These are phyloP conservation scores for Nymphaea thermarum DNA, from an alignment of 164 flowering plant species.

Conservation along the genomic window DNA sequence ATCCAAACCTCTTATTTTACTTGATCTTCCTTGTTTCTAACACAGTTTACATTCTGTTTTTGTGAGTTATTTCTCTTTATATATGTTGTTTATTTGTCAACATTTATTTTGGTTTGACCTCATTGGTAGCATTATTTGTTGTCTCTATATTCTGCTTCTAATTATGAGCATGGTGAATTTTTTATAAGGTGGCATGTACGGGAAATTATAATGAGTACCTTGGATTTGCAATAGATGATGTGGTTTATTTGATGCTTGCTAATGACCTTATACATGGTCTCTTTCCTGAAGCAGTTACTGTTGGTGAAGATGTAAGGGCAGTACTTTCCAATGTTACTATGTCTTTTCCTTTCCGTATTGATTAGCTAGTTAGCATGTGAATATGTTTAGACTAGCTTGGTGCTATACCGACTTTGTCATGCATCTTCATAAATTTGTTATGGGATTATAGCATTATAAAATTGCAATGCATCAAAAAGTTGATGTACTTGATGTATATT, in stretches of 20 bases:
- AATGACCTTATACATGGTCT: slow-evolving; percentile 94
- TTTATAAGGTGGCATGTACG: slow-evolving; percentile 64
- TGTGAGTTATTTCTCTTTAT: too few relatives aligned
- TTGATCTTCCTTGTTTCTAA: too few relatives aligned
- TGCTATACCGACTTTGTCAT: too few relatives aligned
- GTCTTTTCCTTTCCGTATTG: background rate
- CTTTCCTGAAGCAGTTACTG: slow-evolving; percentile 74
- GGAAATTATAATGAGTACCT: slow-evolving; percentile 95
- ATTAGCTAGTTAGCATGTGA: too few relatives aligned
- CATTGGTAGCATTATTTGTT: background rate
- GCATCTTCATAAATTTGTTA: too few relatives aligned
- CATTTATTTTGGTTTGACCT: background rate
- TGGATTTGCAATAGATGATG: slow-evolving; percentile 86
- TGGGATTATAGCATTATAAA: too few relatives aligned
- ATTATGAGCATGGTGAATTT: slow-evolving; percentile 8
- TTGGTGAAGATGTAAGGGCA: slow-evolving; percentile 91
- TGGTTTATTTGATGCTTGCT: slow-evolving; percentile 87
- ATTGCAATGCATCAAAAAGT: too few relatives aligned
- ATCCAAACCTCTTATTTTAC: too few relatives aligned
- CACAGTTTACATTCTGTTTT: too few relatives aligned
- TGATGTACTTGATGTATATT: too few relatives aligned
- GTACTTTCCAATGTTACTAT: background rate
- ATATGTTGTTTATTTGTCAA: background rate
- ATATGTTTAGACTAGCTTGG: too few relatives aligned
- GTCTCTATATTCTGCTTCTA: background rate